Evolutionary conservation across 2,329 filamentous ascomycete genomes (phyloP).

Genomic region (Penicillium brasilianum): DNA sequence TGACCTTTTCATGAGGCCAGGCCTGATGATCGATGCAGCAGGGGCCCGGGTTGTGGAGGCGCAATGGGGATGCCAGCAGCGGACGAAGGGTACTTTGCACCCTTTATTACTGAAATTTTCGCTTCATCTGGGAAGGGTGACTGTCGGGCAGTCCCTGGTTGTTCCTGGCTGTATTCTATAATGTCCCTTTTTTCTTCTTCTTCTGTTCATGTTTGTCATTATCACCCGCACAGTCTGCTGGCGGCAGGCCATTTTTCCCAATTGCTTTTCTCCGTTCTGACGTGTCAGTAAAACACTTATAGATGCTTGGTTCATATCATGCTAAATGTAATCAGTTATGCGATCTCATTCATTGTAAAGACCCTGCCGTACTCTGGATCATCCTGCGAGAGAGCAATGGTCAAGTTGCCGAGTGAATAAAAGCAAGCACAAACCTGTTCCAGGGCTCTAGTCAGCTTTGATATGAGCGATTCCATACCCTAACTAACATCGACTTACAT

Average conservation of each 20-base stretch:
- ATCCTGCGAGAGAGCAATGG: constrained; percentile 2
- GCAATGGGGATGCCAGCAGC: constrained; percentile 8
- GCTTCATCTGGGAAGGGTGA: constrained; percentile 19
- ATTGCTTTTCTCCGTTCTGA: constrained; percentile 22
- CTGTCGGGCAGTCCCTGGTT: constrained; percentile 18
- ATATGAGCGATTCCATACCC: background rate
- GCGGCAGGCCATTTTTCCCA: constrained; percentile 27
- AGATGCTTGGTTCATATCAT: constrained; percentile 28
- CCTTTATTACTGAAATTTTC: constrained; percentile 1
- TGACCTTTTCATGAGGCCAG: constrained; percentile 34
- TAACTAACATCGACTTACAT: background rate
- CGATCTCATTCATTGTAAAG: background rate
- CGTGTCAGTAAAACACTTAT: constrained; percentile 27
- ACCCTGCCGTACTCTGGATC: background rate
- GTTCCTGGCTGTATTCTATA: constrained; percentile 34
- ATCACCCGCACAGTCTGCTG: constrained; percentile 29
- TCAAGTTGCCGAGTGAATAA: constrained; percentile 7
- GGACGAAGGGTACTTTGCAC: constrained; percentile 1
- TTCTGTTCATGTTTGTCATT: constrained; percentile 37
- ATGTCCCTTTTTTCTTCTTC: constrained; percentile 25
- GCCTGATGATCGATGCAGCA: constrained; percentile 23
- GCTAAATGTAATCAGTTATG: constrained; percentile 31
- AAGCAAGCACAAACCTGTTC: constrained; percentile 7
- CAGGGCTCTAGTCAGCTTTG: constrained; percentile 8
- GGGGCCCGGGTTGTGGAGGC: constrained; percentile 24